Percentiles rank a stretch among this genome's conserved stretches.
These are phyloP conservation scores for Grosmannia huntii DNA, from an alignment of 2,329 filamentous ascomycete genomes.

Conservation along the genomic window DNA sequence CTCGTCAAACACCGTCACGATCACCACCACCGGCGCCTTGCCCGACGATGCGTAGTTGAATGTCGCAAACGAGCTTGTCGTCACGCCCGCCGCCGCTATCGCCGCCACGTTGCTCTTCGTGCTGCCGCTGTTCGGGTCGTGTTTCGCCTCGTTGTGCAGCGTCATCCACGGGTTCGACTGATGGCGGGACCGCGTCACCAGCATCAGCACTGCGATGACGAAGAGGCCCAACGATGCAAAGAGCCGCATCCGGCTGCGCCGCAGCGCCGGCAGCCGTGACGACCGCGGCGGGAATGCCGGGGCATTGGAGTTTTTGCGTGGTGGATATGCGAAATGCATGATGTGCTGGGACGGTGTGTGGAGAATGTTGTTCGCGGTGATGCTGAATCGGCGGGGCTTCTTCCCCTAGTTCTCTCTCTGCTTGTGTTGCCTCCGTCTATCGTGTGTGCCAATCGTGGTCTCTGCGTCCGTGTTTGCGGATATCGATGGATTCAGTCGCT, in stretches of 20 bases:
- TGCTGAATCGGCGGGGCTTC: background rate
- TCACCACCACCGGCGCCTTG: constrained; percentile 48
- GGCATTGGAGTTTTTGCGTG: constrained; percentile 69
- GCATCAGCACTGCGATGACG: constrained; percentile 46
- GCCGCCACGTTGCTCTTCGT: background rate
- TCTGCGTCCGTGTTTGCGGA: background rate
- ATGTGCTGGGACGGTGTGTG: background rate
- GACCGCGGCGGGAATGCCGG: constrained; percentile 55
- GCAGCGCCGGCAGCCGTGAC: constrained; percentile 34
- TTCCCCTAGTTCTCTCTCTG: background rate
- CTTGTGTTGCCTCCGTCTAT: background rate
- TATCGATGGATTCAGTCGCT: background rate
- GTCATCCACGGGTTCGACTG: constrained; percentile 10
- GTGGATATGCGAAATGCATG: constrained; percentile 86
- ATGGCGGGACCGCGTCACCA: constrained; percentile 31
- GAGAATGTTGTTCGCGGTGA: background rate
- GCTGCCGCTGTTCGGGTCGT: constrained; percentile 3
- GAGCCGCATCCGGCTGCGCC: constrained; percentile 50
- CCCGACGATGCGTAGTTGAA: constrained; percentile 31
- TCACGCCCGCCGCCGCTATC: background rate
- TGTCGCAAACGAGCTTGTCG: constrained; percentile 3
- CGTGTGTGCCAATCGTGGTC: background rate
- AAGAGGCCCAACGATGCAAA: constrained; percentile 40
- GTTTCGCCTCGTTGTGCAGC: constrained; percentile 5
- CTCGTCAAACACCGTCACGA: constrained; percentile 76